These are phyloP conservation scores for Tricholoma saponaceum DNA, from an alignment of 768 basidiomycete genomes.

Conservation along the genomic window DNA sequence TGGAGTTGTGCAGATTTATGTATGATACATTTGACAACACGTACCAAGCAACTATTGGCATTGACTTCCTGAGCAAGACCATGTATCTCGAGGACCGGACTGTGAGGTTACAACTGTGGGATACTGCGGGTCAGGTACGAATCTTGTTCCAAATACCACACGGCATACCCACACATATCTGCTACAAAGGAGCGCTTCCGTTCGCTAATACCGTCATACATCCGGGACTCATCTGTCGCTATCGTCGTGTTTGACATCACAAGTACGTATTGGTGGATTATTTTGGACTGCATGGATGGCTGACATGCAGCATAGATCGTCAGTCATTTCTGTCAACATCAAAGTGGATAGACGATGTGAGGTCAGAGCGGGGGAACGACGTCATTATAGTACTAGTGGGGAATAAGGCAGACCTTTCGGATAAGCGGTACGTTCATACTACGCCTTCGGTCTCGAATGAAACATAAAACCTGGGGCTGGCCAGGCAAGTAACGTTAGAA, in stretches of 20 bases:
- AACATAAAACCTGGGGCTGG: conserved; percentile 6
- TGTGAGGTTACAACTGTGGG: conserved; percentile 96
- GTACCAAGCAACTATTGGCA: conserved; percentile 96
- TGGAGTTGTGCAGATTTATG: conserved; percentile 69
- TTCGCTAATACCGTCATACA: conserved; percentile 96
- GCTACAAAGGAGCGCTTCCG: conserved; percentile 84
- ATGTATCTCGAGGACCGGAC: conserved; percentile 99
- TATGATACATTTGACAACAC: conserved; percentile 99
- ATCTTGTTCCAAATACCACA: background rate
- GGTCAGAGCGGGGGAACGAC: conserved; percentile 94
- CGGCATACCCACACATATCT: conserved; percentile 3
- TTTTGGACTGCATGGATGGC: conserved; percentile 1
- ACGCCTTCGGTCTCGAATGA: conserved; percentile 2
- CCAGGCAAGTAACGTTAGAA: conserved; percentile 97
- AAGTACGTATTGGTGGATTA: conserved; percentile 50
- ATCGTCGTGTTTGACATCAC: conserved; percentile 99
- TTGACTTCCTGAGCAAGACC: conserved; percentile 99
- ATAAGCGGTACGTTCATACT: conserved; percentile 75
- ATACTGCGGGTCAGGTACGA: conserved; percentile 88
- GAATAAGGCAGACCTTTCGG: conserved; percentile 98
- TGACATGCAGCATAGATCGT: conserved; percentile 55
- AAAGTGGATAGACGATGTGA: conserved; percentile 99
- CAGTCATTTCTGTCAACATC: conserved; percentile 97
- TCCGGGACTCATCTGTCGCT: conserved; percentile 97
- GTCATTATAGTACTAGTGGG: conserved; percentile 98